These are phyloP conservation scores for Cryptococcus sp. DNA, from an alignment of 1,284 basidiomycete genomes.

Conservation along the genomic window DNA sequence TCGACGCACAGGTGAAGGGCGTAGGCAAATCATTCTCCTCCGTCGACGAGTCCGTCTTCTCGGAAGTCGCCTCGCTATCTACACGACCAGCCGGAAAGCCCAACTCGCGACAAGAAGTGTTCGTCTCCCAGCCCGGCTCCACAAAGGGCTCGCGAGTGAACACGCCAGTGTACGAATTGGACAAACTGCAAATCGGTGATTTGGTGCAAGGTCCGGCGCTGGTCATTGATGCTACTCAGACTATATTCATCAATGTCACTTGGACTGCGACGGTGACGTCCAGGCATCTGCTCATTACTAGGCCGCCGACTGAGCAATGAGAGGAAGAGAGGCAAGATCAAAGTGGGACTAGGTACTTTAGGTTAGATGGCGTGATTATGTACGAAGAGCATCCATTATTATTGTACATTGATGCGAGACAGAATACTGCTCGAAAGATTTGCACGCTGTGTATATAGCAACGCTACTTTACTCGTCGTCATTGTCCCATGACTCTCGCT, in stretches of 20 bases:
- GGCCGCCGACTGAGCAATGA: too few relatives aligned
- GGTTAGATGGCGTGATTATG: too few relatives aligned
- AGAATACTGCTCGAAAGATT: too few relatives aligned
- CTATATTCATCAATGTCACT: constrained; percentile 34
- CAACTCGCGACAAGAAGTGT: constrained; percentile 32
- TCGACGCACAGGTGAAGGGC: constrained; percentile 33
- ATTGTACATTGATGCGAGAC: too few relatives aligned
- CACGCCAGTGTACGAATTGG: constrained; percentile 77
- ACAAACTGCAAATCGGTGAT: constrained; percentile 67
- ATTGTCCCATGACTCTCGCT: too few relatives aligned
- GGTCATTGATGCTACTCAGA: constrained; percentile 47
- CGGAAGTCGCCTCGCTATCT: constrained; percentile 61
- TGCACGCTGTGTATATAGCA: too few relatives aligned
- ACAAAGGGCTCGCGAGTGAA: constrained; percentile 53
- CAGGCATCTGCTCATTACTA: too few relatives aligned
- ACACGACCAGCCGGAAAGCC: constrained; percentile 49
- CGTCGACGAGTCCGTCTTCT: constrained; percentile 74
- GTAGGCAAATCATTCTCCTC: constrained; percentile 87
- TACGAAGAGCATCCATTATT: too few relatives aligned
- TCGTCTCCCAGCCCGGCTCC: constrained; percentile 25
- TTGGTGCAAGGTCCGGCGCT: constrained; percentile 56
- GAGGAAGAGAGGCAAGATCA: too few relatives aligned
- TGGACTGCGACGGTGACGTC: too few relatives aligned
- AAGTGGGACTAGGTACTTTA: too few relatives aligned
- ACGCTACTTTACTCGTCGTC: too few relatives aligned